These are phyloP conservation scores for Adansonia madagascariensis DNA, from an alignment of 441 rosid genomes.

Conservation along the genomic window DNA sequence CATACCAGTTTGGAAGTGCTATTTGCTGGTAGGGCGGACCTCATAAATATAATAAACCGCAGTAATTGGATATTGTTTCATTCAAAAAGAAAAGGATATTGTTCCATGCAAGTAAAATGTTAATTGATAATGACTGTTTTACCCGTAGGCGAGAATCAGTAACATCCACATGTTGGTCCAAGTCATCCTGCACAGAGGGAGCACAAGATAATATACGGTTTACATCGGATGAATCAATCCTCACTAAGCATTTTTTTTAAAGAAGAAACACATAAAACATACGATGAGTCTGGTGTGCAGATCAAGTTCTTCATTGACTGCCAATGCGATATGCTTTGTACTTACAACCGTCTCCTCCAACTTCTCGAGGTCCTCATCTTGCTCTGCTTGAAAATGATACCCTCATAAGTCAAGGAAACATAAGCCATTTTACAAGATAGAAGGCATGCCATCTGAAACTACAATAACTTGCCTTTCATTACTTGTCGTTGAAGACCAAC, in stretches of 20 bases:
- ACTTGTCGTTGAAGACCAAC: conserved; percentile 86
- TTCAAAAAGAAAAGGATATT: neutral
- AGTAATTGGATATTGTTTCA: neutral
- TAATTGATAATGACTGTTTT: conserved; percentile 27
- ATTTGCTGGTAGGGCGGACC: neutral
- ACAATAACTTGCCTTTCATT: conserved; percentile 72
- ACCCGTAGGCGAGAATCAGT: conserved; percentile 88
- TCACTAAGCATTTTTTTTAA: neutral
- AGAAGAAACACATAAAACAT: conserved; percentile 34
- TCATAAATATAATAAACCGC: neutral
- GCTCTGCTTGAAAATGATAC: conserved; percentile 57
- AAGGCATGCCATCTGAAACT: neutral
- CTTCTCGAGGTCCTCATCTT: conserved; percentile 95
- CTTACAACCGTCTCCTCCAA: conserved; percentile 85
- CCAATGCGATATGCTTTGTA: conserved; percentile 92
- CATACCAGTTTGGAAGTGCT: neutral
- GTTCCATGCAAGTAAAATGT: neutral
- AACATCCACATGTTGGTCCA: conserved; percentile 88
- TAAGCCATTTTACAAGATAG: conserved; percentile 5
- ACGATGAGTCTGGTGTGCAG: conserved; percentile 92
- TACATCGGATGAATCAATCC: neutral
- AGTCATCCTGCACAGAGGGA: conserved; percentile 72
- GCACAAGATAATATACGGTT: conserved; percentile 21
- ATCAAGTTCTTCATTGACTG: conserved; percentile 90
- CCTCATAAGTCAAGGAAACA: conserved; percentile 17